Base-by-base conservation (phyloP, 495 filamentous ascomycete genomes). In the Chaetomidium leptoderma region DNA sequence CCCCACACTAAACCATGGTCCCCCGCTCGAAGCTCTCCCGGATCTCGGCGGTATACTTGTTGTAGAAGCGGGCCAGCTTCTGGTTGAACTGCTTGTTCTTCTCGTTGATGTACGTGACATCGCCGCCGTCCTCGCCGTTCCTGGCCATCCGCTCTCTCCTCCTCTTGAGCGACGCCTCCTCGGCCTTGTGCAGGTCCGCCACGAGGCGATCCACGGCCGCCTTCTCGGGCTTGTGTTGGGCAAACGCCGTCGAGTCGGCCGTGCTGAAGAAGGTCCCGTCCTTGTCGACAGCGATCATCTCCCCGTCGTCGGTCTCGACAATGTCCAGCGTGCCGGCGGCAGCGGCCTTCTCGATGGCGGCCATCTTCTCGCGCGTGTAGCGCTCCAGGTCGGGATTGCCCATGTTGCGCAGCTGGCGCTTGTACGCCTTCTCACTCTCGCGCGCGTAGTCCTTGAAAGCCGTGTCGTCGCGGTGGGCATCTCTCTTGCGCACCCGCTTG, bases 1-100 rank as follows among this genome's bases (percentile, higher is more conserved):
- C n/a, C n/a, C n/a, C 48, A 32, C 26, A 10, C 35, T 72, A 90
- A 62, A 95, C 85, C 81, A 88, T 89, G 17, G 93, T 98, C 24
- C 93, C 93, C 47, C 93, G 88, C 80, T 98, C 93, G 71, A 98
- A 97, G 70, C 89, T 95, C 69, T 97, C 93, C 69, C 93, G 79
- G 69, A 98, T 98, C 70, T 97, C 95, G 37, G 87, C 86, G 35
- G 93, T 98, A 72, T 98, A 98, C 83, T 96, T 96, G 76, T 97
- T 92, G 73, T 98, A 98, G 72, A 96, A 97, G 63, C 95, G 81
- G 48, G 85, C 78, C 73, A 98, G 73, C 75, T 97, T 97, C 76
- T 93, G 87, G 81, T 98, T 98, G 77, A 98, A 97, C 77, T 96
- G 90, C 78, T 95, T 95, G 78, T 95, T 95, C 87, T 97, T 97